Base-by-base conservation (phyloP, 2,329 filamentous ascomycete genomes). In the Cytospora piceicola region DNA sequence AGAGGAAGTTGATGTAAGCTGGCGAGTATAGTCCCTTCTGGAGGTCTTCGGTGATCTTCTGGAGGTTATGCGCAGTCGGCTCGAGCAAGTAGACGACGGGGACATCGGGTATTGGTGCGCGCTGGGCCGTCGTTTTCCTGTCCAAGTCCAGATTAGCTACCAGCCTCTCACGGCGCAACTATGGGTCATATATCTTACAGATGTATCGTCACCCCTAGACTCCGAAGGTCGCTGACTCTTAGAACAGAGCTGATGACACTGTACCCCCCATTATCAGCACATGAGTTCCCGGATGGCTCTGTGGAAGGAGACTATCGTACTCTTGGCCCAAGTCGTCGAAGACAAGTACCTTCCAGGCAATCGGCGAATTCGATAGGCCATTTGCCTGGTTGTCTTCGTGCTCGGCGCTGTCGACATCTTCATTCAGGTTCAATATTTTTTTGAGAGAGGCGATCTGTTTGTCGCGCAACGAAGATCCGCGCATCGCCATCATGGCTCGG, bases 1-100 rank as follows among this genome's bases (percentile, higher is more conserved):
- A 96, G 63, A 98, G 87, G 77, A 99, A 97, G 81, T 99, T 99
- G 79, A 99, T 88, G 75, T 98, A 96, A 68, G 94, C 94, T 0
- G 94, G 94, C 30, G 92, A 90, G 78, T 99, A 99, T 32, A 99
- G 85, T 57, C 90, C 92, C 69, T 90, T 92, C 68, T 94, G 87
- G 17, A 99, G 86, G 75, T 99, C 96, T 70, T 82, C 87, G 15
- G 93, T 95, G 67, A 99, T 94, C 55, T 85, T 82, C 74, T 94
- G 85, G 58, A 97, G 83, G 76, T 98, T 98, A 67, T 88, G 82
- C 12, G 87, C 76, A 14, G 88, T 96, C 20, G 95, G 95, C 73
- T 99, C 94, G 73, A 99, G 85, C n/a, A 99, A 85, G 75, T 99
- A 99, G 68, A 99, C 89, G 68, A 95, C 95, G 4, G 95, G 94